Conservation (phyloP, 2,329 filamentous ascomycete genomes). For the Alternaria sp. region DNA sequence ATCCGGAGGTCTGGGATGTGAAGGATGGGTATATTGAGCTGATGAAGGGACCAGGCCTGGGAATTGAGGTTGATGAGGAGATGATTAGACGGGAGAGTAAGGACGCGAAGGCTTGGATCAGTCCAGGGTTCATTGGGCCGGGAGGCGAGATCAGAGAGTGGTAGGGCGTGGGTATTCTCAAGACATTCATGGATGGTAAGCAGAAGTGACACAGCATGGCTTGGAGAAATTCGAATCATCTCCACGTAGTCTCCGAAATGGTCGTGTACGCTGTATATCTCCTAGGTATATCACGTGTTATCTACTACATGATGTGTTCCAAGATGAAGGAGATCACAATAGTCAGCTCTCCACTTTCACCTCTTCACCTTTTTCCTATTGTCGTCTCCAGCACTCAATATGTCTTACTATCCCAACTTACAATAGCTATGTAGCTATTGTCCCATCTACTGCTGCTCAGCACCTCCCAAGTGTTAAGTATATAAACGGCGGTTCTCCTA, state of each 20-base stretch:
- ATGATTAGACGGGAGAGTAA: slow-evolving; percentile 67
- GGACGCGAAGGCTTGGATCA: slow-evolving; percentile 69
- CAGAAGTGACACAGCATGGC: background rate
- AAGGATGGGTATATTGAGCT: slow-evolving; percentile 71
- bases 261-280: background rate
- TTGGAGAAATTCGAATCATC: background rate
- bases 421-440: background rate
- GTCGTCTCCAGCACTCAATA: background rate
- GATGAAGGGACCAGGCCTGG: slow-evolving; percentile 68
- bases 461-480: background rate
- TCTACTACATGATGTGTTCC: background rate
- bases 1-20: slow-evolving; percentile 71
- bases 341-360: background rate
- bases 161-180: slow-evolving; percentile 50
- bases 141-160: slow-evolving; percentile 74
- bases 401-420: background rate
- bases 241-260: background rate
- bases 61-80: slow-evolving; percentile 75
- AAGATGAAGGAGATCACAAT: background rate
- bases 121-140: slow-evolving; percentile 71
- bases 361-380: background rate
- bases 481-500: background rate
- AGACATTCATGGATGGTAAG: background rate
- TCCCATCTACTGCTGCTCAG: background rate
- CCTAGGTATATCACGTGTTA: background rate